Conservation (phyloP, 164 flowering plant genomes). For the Stephania japonica region DNA sequence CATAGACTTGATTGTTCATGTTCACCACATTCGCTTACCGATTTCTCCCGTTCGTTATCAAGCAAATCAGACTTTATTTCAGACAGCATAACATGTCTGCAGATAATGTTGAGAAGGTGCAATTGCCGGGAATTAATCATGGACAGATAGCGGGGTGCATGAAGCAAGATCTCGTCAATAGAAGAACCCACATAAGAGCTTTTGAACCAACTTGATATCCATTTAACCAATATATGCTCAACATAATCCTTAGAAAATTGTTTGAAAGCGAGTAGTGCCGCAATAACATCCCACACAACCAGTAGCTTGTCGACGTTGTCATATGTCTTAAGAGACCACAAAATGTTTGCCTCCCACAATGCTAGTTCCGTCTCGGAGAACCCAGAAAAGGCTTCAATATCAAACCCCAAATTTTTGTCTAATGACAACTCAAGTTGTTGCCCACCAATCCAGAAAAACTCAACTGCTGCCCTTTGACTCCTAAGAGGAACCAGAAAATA, state of each 20-base stretch:
- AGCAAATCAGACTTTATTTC: constrained; percentile 34
- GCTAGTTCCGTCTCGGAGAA: constrained; percentile 41
- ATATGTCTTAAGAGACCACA: constrained; percentile 55
- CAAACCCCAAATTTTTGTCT: constrained; percentile 16
- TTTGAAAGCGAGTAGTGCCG: constrained; percentile 65
- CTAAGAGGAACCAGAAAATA: constrained; percentile 23
- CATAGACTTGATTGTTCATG: constrained; percentile 36
- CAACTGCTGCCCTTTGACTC: constrained; percentile 65
- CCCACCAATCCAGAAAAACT: constrained; percentile 86
- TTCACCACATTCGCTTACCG: constrained; percentile 23
- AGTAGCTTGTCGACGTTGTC: constrained; percentile 40
- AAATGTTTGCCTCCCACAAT: constrained; percentile 55
- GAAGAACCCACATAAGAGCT: constrained; percentile 19
- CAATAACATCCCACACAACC: constrained; percentile 72
- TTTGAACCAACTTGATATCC: constrained; percentile 46
- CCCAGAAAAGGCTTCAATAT: constrained; percentile 29
- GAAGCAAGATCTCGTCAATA: constrained; percentile 25
- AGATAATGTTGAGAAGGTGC: constrained; percentile 68
- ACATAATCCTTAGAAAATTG: constrained; percentile 40
- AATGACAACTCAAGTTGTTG: constrained; percentile 36
- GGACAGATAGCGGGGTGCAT: constrained; percentile 24
- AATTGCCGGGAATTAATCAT: constrained; percentile 46
- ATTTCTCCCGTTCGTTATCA: constrained; percentile 16
- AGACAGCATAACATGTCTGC: constrained; percentile 53
- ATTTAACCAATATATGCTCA: constrained; percentile 40